Conservation (phyloP, 352 stramenopile species). For the Labyrinthula sp. region DNA sequence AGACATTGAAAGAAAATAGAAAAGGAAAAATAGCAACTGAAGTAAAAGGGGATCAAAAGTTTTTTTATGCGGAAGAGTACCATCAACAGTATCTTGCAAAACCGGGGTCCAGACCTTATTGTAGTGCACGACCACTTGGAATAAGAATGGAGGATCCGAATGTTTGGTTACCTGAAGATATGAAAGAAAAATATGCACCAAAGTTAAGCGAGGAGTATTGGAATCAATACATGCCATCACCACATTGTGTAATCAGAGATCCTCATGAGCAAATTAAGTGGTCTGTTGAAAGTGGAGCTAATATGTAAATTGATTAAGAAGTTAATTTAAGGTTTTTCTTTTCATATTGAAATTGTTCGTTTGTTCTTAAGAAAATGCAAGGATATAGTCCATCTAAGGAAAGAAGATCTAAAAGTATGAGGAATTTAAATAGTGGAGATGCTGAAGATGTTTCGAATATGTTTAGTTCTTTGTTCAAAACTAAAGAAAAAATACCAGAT, state of each 20-base stretch:
- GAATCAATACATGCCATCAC: slow-evolving; percentile 37
- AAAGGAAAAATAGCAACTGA: slow-evolving; percentile 1
- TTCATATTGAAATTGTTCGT: too few species aligned
- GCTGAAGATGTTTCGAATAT: too few species aligned
- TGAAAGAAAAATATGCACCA: slow-evolving; percentile 41
- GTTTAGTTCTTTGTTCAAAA: too few species aligned
- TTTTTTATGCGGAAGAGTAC: slow-evolving; percentile 30
- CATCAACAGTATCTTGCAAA: slow-evolving; percentile 29
- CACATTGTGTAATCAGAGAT: slow-evolving; percentile 40
- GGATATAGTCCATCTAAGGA: too few species aligned
- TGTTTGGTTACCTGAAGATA: slow-evolving; percentile 36
- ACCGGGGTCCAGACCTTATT: slow-evolving; percentile 42
- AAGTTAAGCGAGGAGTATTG: slow-evolving; percentile 40
- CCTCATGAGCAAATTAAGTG: slow-evolving; percentile 38
- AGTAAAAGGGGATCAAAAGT: slow-evolving; percentile 5
- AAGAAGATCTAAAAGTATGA: too few species aligned
- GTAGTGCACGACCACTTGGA: slow-evolving; percentile 40
- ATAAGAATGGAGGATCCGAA: slow-evolving; percentile 39
- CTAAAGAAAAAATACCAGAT: too few species aligned
- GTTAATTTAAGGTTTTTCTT: too few species aligned
- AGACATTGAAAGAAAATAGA: slow-evolving; percentile 21
- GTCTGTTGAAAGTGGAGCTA: too few species aligned
- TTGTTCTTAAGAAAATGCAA: too few species aligned
- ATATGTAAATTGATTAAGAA: too few species aligned
- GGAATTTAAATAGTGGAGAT: too few species aligned